Base-by-base conservation (phyloP, 768 basidiomycete genomes). In the Gautieria morchelliformis region DNA sequence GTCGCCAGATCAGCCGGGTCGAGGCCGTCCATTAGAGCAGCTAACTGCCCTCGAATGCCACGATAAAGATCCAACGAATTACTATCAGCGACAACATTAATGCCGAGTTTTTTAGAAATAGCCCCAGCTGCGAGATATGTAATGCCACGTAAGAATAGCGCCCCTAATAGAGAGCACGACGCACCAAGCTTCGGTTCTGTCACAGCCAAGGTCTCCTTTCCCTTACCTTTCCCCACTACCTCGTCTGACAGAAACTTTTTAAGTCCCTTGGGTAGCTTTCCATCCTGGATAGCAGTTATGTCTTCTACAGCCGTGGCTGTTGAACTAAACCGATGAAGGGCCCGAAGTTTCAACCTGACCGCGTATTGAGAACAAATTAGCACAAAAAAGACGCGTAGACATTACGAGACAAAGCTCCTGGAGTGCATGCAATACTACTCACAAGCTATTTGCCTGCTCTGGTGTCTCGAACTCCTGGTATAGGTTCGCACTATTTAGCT, bases 271-370 rank as follows among this genome's bases (percentile, higher is more conserved):
- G 90, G 91, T 24, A 98, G 68, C 74, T 97, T 94, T 62, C 95
- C 93, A 47, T 85, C 85, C 69, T 95, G 91, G 30, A 98, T 74
- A 8, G 94, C 84, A 27, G 91, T 90, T 63, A 98, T 83, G 69
- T 99, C 96, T 73, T 98, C 96, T 11, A 99, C 95, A 20, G 96
- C 96, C 12, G 85, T 85, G 24, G 93, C 96, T 15, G 96, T 99
- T 35, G 94, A 95, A 20, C 87, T 88, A 72, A 99, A 99, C 52
- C 93, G 89, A 74, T 99, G 96, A 51, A 98, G 75, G 37, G 93
- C 92, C 70, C 94, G 93, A 57, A 99, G 75, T 72, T 95, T 96
- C 59, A 99, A 76, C 56, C 95, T 97, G 63, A 22, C 19, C 14
- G 15, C 22, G 46, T 32, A 45, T 12, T 32, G 15, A 19, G 2